phyloP scores from a whole-genome alignment of 1,284 basidiomycete genomes.

The Naganishia sp. region DNA sequence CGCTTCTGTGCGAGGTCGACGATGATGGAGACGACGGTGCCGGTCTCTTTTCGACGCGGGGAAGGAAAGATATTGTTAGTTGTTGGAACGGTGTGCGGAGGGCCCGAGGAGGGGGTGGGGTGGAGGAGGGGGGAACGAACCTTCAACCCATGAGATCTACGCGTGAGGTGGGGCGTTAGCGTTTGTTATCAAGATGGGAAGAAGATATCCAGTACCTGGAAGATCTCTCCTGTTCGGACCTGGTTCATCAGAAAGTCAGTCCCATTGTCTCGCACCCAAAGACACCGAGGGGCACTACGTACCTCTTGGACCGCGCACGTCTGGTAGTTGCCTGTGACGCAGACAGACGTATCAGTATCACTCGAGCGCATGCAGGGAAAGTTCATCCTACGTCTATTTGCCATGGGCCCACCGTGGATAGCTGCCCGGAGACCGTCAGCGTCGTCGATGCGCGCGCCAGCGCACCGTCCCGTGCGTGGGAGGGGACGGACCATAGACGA shows the following conservation, averaged over 20 bases:
- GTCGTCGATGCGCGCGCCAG: no score
- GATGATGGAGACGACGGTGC: slow-evolving; percentile 45
- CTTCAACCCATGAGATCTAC: slow-evolving; percentile 47
- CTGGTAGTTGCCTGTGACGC: slow-evolving; percentile 47
- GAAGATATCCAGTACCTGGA: slow-evolving; percentile 1
- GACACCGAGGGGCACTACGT: slow-evolving; percentile 18
- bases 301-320: slow-evolving; percentile 45
- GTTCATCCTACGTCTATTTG: background rate
- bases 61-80: background rate
- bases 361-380: background rate
- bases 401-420: slow-evolving; percentile 8
- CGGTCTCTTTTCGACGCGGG: slow-evolving; percentile 38
- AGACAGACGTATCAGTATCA: background rate
- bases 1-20: slow-evolving; percentile 42
- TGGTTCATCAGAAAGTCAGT: background rate
- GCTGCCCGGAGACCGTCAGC: background rate
- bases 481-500: slow-evolving; percentile 39
- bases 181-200: background rate
- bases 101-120: no score
- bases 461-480: background rate
- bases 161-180: background rate
- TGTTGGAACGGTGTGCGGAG: background rate
- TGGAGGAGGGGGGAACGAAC: background rate
- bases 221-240: slow-evolving; percentile 26
- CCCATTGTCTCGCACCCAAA: no score